Conservation (phyloP, 1,284 basidiomycete species). For the Coniferiporia sulphurascens region DNA sequence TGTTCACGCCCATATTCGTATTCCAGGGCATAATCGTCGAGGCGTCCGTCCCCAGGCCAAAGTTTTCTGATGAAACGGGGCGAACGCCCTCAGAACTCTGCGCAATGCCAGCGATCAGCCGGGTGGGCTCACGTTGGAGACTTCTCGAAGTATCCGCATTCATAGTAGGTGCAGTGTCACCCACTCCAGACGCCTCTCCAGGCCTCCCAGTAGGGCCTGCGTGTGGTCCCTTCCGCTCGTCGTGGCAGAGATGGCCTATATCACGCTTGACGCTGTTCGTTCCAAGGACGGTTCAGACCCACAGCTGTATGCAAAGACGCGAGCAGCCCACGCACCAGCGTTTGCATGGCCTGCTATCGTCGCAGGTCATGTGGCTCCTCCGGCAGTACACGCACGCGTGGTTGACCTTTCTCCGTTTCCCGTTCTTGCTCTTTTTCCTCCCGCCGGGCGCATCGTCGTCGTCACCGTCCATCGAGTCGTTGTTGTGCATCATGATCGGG, state of each 20-base stretch:
- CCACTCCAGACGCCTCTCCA: conserved; percentile 20
- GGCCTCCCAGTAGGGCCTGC: conserved; percentile 39
- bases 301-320: neutral
- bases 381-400: conserved; percentile 93
- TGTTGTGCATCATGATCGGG: neutral
- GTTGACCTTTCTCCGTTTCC: conserved; percentile 77
- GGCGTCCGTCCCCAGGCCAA: conserved; percentile 13
- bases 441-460: conserved; percentile 24
- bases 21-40: conserved; percentile 19
- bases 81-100: conserved; percentile 7
- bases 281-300: conserved; percentile 9
- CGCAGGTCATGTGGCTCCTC: conserved; percentile 91
- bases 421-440: conserved; percentile 44
- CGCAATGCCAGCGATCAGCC: neutral
- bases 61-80: conserved; percentile 11
- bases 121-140: conserved; percentile 13
- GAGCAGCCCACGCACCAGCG: conserved; percentile 66
- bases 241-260: conserved; percentile 87
- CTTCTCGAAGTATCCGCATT: conserved; percentile 13
- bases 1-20: neutral
- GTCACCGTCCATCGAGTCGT: conserved; percentile 22
- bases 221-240: conserved; percentile 63
- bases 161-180: neutral
- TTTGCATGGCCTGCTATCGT: conserved; percentile 84
- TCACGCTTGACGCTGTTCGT: conserved; percentile 78